Base-by-base conservation (phyloP, 1,139 yeast genomes). In the Yamadazyma membranifaciens region DNA sequence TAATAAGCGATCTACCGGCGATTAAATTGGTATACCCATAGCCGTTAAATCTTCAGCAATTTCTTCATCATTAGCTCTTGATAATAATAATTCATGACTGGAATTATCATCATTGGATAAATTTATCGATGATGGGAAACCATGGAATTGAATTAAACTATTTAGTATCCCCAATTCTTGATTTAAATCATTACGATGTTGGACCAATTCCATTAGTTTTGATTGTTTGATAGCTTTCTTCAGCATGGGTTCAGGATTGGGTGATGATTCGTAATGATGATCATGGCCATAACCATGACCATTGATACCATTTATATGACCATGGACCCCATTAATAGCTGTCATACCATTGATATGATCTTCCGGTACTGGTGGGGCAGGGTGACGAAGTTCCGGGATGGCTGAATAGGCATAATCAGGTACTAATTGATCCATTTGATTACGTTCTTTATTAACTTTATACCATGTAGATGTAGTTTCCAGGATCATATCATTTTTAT, bases 391-490 rank as follows among this genome's bases (percentile, higher is more conserved):
- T 17, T 34, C 39, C 3, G 72, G 74, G 15, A 65, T 49, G 3
- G 76, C 75, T 6, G 63, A 40, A 48, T 55, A 69, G 37, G 59
- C 60, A 50, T 54, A 69, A 46, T 72, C 76, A 0, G 75, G 71
- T 6, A 67, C 89, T 36, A 83, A 60, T 50, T 82, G 79, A 59
- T 91, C 98, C 80, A 89, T 75, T 41, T 81, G 82, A 49, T 95
- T 77, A 50, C 98, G 74, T 60, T 92, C 98, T 54, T 84, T 81
- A 62, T 91, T 91, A 54, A 91, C 86, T 50, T 86, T 84, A 65
- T 92, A 92, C 98, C 98, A 92, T 50, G 81, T 75, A 37, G 87
- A 80, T 1, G 98, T 91, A 4, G 96, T 87, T 14, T 80, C 75
- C 43, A 79, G 73, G 39, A 92, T 74, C 69, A 88, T 71, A 29